Conservation (phyloP, 371 early-diverging fungal species). For the Conidiobolus incongruus region DNA sequence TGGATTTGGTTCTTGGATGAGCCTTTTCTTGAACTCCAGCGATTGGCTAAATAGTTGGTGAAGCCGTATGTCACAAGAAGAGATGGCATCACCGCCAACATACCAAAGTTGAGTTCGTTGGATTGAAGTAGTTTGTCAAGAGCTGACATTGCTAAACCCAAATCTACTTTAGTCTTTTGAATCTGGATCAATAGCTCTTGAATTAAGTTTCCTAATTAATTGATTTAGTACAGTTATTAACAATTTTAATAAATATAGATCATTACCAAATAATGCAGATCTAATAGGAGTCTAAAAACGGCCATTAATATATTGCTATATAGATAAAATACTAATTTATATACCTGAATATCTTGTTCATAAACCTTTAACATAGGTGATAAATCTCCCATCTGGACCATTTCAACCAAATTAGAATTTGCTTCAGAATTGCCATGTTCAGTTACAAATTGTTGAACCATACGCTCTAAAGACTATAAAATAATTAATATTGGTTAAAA, state of each 20-base stretch:
- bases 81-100: conserved; percentile 47
- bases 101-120: conserved; percentile 89
- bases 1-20: too few relatives aligned
- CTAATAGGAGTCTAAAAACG: conserved; percentile 12
- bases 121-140: conserved; percentile 80
- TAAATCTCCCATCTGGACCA: conserved; percentile 53
- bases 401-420: conserved; percentile 14
- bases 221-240: conserved; percentile 15
- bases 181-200: conserved; percentile 75
- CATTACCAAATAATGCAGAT: conserved; percentile 10
- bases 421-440: conserved; percentile 21
- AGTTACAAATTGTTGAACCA: conserved; percentile 64
- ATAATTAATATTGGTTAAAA: background rate
- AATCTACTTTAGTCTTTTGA: conserved; percentile 77
- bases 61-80: conserved; percentile 28
- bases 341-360: conserved; percentile 48
- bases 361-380: conserved; percentile 53
- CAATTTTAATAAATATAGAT: background rate
- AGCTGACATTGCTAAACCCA: conserved; percentile 76
- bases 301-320: background rate
- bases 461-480: conserved; percentile 53
- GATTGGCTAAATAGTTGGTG: too few relatives aligned
- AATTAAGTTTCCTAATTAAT: conserved; percentile 32
- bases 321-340: background rate
- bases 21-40: too few relatives aligned